phyloP scores from a whole-genome alignment of 371 early-diverging fungal species.

The Cokeromyces recurvatus region DNA sequence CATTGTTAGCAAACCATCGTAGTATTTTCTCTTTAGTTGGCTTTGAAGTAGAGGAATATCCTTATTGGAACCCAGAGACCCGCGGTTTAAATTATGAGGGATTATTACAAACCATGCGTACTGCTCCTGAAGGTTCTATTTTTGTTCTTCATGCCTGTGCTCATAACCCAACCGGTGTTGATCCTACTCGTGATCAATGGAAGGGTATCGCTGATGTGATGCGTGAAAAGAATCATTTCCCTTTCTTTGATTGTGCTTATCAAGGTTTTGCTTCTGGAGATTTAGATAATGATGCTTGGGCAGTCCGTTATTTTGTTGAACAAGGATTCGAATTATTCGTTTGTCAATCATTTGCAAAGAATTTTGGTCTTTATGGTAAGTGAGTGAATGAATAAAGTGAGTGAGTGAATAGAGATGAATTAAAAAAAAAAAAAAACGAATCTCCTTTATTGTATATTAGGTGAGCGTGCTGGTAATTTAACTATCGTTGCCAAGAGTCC shows the following conservation, averaged over 20 bases:
- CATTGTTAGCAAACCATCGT: conserved; percentile 76
- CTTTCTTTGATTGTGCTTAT: conserved; percentile 97
- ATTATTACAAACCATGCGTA: conserved; percentile 62
- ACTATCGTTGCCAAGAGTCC: conserved; percentile 65
- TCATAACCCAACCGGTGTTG: conserved; percentile 97
- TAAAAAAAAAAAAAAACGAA: too few species aligned
- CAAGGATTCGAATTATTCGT: conserved; percentile 87
- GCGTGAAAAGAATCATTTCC: conserved; percentile 68
- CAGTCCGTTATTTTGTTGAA: conserved; percentile 88
- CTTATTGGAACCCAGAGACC: conserved; percentile 82
- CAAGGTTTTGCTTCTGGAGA: conserved; percentile 96
- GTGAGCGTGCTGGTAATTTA: conserved; percentile 87
- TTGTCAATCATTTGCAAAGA: conserved; percentile 92
- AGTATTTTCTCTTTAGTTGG: conserved; percentile 84
- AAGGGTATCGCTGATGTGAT: conserved; percentile 80
- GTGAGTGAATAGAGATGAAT: too few species aligned
- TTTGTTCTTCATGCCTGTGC: conserved; percentile 90
- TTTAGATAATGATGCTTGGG: conserved; percentile 86
- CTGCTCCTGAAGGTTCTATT: conserved; percentile 74
- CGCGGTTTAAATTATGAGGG: conserved; percentile 77
- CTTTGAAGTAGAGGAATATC: conserved; percentile 76
- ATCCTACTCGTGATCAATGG: conserved; percentile 93
- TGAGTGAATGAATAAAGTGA: too few species aligned
- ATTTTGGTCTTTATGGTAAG: conserved; percentile 93
- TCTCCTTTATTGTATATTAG: too few species aligned